These are phyloP conservation scores for Paraphaeosphaeria minitans DNA, from an alignment of 2,329 filamentous ascomycete genomes.

Conservation along the genomic window DNA sequence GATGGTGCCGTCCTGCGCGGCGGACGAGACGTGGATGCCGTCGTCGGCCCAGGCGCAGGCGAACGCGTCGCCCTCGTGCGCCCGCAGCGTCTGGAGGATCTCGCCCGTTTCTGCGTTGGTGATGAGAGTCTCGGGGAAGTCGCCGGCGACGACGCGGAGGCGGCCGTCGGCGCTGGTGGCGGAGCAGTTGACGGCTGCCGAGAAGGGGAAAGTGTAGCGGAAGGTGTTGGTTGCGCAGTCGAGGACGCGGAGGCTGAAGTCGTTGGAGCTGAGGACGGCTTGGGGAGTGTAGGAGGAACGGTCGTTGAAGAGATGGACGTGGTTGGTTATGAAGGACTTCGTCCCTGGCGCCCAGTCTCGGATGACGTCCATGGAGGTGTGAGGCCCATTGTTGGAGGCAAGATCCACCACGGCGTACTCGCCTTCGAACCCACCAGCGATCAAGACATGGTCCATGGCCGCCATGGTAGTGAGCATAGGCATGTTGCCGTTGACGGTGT, in stretches of 20 bases:
- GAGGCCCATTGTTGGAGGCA: conserved; percentile 41
- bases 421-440: conserved; percentile 63
- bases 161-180: conserved; percentile 73
- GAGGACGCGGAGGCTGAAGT: conserved; percentile 59
- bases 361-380: conserved; percentile 53
- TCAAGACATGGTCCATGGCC: conserved; percentile 54
- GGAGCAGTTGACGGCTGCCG: conserved; percentile 72
- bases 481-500: conserved; percentile 44
- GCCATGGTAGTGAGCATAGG: conserved; percentile 61
- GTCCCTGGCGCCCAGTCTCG: conserved; percentile 55
- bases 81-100: conserved; percentile 62
- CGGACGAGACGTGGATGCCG: conserved; percentile 76
- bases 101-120: conserved; percentile 70
- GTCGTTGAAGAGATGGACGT: conserved; percentile 59
- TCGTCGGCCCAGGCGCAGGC: conserved; percentile 81
- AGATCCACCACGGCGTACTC: conserved; percentile 60
- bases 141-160: conserved; percentile 74
- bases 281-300: conserved; percentile 55
- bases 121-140: conserved; percentile 68
- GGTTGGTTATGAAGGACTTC: conserved; percentile 62
- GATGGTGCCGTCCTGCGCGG: conserved; percentile 74
- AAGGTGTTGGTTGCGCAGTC: conserved; percentile 64
- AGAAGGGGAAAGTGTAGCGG: conserved; percentile 60
- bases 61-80: conserved; percentile 74
- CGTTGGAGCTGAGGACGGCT: conserved; percentile 64